A percentile compares a stretch with the other conserved stretches of the same genome.
Evolutionary conservation across 2,329 filamentous ascomycete species (phyloP).

Genomic region (Cordyceps pruinosa): DNA sequence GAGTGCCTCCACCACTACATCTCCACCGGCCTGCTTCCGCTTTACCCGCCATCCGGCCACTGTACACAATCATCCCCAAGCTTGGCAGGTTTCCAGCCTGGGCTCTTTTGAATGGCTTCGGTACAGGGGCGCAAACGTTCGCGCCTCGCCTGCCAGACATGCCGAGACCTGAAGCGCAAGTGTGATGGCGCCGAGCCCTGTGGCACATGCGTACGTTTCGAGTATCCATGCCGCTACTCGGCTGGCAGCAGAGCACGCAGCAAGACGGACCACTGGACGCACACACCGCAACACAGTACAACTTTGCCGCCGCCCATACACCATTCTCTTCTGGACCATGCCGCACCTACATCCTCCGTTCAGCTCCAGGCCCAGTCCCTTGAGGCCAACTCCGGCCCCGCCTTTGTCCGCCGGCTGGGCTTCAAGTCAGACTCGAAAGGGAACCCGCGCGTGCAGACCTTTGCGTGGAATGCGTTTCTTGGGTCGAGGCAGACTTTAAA

Average conservation of each 20-base stretch:
- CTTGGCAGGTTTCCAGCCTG: background rate
- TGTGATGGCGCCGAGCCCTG: conserved; percentile 49
- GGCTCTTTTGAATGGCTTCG: background rate
- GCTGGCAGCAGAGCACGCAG: conserved; percentile 16
- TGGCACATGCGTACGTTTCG: conserved; percentile 45
- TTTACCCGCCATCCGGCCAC: conserved; percentile 5
- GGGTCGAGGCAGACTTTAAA: conserved; percentile 21
- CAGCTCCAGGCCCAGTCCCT: conserved; percentile 28
- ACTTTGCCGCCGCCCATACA: background rate
- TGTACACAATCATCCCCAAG: background rate
- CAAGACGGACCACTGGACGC: background rate
- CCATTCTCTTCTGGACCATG: conserved; percentile 9
- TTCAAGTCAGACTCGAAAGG: conserved; percentile 45
- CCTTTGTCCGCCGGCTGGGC: conserved; percentile 46
- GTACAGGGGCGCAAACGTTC: conserved; percentile 29
- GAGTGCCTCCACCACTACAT: background rate
- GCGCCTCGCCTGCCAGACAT: conserved; percentile 41
- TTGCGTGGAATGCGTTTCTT: conserved; percentile 45
- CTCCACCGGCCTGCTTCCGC: conserved; percentile 6
- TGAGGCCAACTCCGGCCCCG: conserved; percentile 51
- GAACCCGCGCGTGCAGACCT: conserved; percentile 46
- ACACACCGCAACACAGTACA: background rate
- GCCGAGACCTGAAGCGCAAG: conserved; percentile 48
- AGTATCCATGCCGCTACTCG: conserved; percentile 45
- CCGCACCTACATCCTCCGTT: conserved; percentile 21